Evolutionary conservation across 2,329 filamentous ascomycete species (phyloP).

Genomic region (Pochonia chlamydosporia): DNA sequence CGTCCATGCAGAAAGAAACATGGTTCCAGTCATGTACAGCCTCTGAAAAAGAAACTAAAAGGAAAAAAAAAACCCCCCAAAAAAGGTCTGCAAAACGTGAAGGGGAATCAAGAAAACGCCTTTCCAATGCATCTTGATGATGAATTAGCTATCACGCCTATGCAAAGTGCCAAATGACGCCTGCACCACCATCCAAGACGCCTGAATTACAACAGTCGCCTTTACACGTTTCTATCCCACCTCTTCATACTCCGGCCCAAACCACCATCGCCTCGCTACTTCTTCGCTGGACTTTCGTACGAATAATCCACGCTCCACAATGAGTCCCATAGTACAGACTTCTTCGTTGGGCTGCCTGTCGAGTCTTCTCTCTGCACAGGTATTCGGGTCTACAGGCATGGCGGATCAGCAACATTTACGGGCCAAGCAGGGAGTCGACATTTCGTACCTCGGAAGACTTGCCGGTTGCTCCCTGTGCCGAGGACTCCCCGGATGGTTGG

Average conservation of each 20-base stretch:
- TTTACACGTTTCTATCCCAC: neutral
- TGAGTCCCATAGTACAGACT: slow-evolving; percentile 55
- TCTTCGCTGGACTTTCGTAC: slow-evolving; percentile 37
- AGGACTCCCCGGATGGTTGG: slow-evolving; percentile 19
- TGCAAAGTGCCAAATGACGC: neutral
- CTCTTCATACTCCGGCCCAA: neutral
- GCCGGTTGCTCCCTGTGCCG: slow-evolving; percentile 15
- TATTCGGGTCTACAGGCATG: slow-evolving; percentile 19
- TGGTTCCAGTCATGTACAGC: neutral
- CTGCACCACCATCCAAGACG: slow-evolving; percentile 3
- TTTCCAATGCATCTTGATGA: neutral
- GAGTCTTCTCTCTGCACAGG: slow-evolving; percentile 33
- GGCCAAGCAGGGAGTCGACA: slow-evolving; percentile 46
- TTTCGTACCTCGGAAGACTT: slow-evolving; percentile 47
- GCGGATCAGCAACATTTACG: slow-evolving; percentile 23
- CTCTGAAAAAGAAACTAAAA: neutral
- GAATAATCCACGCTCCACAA: slow-evolving; percentile 57
- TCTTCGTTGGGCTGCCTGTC: slow-evolving; percentile 37
- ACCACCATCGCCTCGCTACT: slow-evolving; percentile 11
- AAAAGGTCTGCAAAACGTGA: neutral
- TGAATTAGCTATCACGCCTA: neutral
- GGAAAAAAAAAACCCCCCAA: neutral
- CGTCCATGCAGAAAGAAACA: too few species aligned
- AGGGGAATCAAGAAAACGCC: neutral
- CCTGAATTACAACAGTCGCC: neutral